Evolutionary conservation across 441 rosid genomes (phyloP).

Genomic region (Cnidoscolus chayamansa): DNA sequence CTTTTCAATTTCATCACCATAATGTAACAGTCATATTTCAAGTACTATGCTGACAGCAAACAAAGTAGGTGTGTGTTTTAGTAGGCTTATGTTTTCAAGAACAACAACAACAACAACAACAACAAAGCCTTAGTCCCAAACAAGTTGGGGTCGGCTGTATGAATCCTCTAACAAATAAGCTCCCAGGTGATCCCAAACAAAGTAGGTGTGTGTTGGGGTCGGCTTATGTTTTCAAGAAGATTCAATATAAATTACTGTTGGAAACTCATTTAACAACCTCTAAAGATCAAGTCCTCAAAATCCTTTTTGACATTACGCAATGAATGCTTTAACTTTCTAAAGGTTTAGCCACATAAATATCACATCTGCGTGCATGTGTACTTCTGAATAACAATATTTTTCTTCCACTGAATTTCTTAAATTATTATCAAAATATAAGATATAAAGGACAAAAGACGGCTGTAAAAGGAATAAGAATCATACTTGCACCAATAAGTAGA

Average conservation of each 20-base stretch:
- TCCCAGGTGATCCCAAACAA: too few species aligned
- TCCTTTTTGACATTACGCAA: conserved; percentile 1
- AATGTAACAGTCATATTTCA: not conserved
- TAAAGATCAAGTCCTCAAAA: not conserved
- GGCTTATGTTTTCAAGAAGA: not conserved
- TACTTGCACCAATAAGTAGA: conserved; percentile 90
- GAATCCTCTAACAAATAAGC: too few species aligned
- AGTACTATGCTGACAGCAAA: too few species aligned
- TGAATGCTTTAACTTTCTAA: not conserved
- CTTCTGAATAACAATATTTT: not conserved
- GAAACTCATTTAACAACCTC: not conserved
- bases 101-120: too few species aligned
- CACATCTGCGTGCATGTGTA: not conserved
- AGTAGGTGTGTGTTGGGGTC: too few species aligned
- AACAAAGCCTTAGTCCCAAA: too few species aligned
- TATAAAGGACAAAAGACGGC: conserved; percentile 7
- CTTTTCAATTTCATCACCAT: not conserved
- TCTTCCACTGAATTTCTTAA: not conserved
- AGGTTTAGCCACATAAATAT: not conserved
- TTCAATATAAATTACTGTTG: conserved; percentile 6
- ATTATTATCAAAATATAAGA: conserved; percentile 7
- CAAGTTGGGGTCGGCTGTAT: too few species aligned
- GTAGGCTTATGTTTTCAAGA: not conserved
- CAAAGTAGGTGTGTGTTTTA: too few species aligned
- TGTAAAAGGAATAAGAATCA: conserved; percentile 25